Evolutionary conservation across 108 stramenopile genomes (phyloP), one percentile per base, ranked within the genome.

Genomic region (Hondaea fermentalgiana): DNA sequence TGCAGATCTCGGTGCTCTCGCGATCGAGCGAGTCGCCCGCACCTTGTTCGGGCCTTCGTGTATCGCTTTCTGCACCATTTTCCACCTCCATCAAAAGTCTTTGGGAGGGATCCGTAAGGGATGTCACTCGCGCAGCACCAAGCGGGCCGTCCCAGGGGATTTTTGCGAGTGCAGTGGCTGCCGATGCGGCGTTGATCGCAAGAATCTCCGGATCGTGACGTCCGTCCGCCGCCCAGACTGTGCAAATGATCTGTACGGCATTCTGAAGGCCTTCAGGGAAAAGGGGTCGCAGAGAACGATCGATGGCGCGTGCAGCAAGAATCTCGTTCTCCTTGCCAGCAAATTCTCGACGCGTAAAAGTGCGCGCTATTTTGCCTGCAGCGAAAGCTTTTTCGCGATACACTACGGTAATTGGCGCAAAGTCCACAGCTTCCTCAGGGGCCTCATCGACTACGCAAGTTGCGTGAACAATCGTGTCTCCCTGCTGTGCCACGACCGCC

Each of bases 351-450:
- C 96, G 96, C 91, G 96, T 97, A 89, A 95, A 97, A 29, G 89
- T 83, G 25, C 96, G 95, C 58, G 95, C 94, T 5, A 97, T 98
- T 90, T 93, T 87, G 5, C 98, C 98, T 12, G 95, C 96, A 44
- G 95, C 90, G 83, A 92, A 94, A 87, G 97, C 96, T 25, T 97
- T 94, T 90, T 98, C 97, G 89, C 97, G 96, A 92, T 98, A 96
- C 44, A 98, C 98, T 17, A 99, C 97, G 12, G 93, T 91, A 6
- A 99, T 90, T 4, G 98, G 98, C 44, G 96, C 76, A 93, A 99
- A 99, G 92, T 96, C 96, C 16, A 95, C 90, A 8, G 91, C 90
- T 14, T 5, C 6, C 47, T 57, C 35, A 4, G 14, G 8, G 35
- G 45, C n/a, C 5, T 43, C 17, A 25, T 12, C 28, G 16, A 72